Percentiles rank a stretch among this genome's conserved stretches.
Conservation (phyloP, 805 yeast species). For the Candida pseudoglaebosa region DNA sequence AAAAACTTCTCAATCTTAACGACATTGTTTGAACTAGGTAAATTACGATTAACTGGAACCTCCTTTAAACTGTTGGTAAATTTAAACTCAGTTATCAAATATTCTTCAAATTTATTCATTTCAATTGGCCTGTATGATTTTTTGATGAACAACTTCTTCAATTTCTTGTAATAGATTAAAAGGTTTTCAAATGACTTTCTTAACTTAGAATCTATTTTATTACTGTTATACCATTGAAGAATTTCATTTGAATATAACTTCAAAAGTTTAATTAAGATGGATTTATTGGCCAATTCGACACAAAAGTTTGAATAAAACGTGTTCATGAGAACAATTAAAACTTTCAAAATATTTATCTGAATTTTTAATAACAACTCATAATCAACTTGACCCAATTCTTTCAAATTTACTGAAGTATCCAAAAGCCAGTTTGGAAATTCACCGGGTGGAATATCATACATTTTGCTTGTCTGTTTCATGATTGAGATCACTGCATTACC, state of each 20-base stretch:
- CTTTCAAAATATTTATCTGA: slow-evolving; percentile 78
- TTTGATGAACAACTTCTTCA: slow-evolving; percentile 67
- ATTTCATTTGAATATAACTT: slow-evolving; percentile 68
- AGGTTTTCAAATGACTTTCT: slow-evolving; percentile 36
- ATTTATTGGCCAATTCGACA: slow-evolving; percentile 59
- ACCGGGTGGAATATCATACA: slow-evolving; percentile 9
- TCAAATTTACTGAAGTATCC: slow-evolving; percentile 34
- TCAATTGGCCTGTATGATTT: slow-evolving; percentile 63
- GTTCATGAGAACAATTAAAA: slow-evolving; percentile 62
- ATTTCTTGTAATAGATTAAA: slow-evolving; percentile 53
- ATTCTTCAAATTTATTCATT: slow-evolving; percentile 34
- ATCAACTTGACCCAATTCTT: slow-evolving; percentile 47
- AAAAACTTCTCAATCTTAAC: slow-evolving; percentile 58
- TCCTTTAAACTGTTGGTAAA: slow-evolving; percentile 40
- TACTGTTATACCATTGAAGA: slow-evolving; percentile 42
- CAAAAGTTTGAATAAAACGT: slow-evolving; percentile 75
- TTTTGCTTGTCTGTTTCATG: slow-evolving; percentile 29
- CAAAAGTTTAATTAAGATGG: slow-evolving; percentile 58
- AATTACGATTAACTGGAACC: slow-evolving; percentile 44
- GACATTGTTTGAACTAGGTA: slow-evolving; percentile 42
- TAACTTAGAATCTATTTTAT: slow-evolving; percentile 31
- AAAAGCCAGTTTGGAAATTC: slow-evolving; percentile 60
- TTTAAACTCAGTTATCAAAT: slow-evolving; percentile 37
- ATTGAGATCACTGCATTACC: slow-evolving; percentile 43
- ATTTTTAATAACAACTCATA: slow-evolving; percentile 70